Conservation (phyloP, 1,139 yeast species). For the Sugiyamaella paludigena region DNA sequence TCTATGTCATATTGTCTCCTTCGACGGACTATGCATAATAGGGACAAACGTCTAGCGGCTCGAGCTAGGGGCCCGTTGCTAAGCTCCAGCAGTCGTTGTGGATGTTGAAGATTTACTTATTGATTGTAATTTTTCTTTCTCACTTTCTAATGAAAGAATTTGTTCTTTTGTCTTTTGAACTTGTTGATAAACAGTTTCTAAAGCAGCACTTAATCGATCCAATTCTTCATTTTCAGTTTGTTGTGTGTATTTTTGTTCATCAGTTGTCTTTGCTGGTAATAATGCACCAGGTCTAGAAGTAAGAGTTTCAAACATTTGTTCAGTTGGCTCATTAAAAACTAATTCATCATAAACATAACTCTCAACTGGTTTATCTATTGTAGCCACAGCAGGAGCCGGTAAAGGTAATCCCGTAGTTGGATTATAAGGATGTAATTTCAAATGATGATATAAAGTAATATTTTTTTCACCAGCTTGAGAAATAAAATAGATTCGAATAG, state of each 20-base stretch:
- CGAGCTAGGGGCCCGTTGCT: no score
- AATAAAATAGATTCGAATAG: constrained; percentile 80
- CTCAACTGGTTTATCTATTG: constrained; percentile 44
- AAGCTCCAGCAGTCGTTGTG: no score
- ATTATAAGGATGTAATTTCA: constrained; percentile 87
- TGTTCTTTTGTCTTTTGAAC: constrained; percentile 36
- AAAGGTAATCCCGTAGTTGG: constrained; percentile 29
- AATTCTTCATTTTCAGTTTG: constrained; percentile 75
- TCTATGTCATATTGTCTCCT: no score
- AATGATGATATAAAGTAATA: constrained; percentile 79
- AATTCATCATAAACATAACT: constrained; percentile 83
- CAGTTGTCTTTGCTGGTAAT: constrained; percentile 58
- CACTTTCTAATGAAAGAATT: constrained; percentile 35
- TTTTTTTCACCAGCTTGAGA: constrained; percentile 87
- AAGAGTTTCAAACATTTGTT: constrained; percentile 72
- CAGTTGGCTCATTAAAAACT: constrained; percentile 96
- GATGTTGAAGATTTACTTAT: no score
- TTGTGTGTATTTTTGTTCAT: constrained; percentile 47
- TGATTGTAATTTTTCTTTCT: constrained; percentile 21
- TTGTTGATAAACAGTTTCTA: constrained; percentile 51
- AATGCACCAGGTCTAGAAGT: constrained; percentile 74
- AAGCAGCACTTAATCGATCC: constrained; percentile 66
- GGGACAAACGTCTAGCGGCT: no score
- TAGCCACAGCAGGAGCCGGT: constrained; percentile 15
- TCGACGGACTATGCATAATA: no score